These are phyloP conservation scores for Ascochyta viciae-villosae DNA, from an alignment of 2,329 filamentous ascomycete species.

Conservation along the genomic window DNA sequence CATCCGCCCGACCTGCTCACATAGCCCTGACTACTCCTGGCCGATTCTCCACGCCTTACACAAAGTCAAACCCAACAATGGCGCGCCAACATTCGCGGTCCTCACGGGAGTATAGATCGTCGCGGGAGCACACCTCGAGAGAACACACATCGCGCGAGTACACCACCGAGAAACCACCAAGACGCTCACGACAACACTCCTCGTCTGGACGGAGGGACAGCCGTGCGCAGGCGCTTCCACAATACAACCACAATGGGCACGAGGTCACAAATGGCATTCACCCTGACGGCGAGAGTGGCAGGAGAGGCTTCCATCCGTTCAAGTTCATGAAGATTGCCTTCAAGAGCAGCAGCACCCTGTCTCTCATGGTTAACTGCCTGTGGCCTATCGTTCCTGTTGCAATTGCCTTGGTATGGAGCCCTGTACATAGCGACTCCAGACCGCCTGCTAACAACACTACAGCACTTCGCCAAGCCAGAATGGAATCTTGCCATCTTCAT, in stretches of 20 bases:
- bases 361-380: conserved; percentile 71
- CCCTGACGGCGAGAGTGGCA: conserved; percentile 71
- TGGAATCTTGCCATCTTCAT: conserved; percentile 70
- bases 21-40: background rate
- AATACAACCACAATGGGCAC: conserved; percentile 56
- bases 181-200: conserved; percentile 20
- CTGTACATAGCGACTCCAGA: background rate
- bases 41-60: background rate
- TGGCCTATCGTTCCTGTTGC: conserved; percentile 79
- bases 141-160: conserved; percentile 28
- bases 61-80: conserved; percentile 18
- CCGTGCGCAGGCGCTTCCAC: conserved; percentile 33
- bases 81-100: conserved; percentile 23
- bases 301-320: conserved; percentile 68
- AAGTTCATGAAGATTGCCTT: conserved; percentile 70
- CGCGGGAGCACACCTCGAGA: conserved; percentile 21
- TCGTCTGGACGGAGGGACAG: conserved; percentile 18
- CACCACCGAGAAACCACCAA: conserved; percentile 32
- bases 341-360: conserved; percentile 68
- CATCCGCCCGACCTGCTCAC: background rate
- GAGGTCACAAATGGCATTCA: conserved; percentile 52
- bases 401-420: conserved; percentile 64
- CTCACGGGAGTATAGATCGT: conserved; percentile 23
- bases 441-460: conserved; percentile 10
- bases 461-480: conserved; percentile 62